A percentile compares a stretch with the other conserved stretches of the same genome.
phyloP scores from a whole-genome alignment of 495 filamentous ascomycete species.

The Tirmania nivea region DNA sequence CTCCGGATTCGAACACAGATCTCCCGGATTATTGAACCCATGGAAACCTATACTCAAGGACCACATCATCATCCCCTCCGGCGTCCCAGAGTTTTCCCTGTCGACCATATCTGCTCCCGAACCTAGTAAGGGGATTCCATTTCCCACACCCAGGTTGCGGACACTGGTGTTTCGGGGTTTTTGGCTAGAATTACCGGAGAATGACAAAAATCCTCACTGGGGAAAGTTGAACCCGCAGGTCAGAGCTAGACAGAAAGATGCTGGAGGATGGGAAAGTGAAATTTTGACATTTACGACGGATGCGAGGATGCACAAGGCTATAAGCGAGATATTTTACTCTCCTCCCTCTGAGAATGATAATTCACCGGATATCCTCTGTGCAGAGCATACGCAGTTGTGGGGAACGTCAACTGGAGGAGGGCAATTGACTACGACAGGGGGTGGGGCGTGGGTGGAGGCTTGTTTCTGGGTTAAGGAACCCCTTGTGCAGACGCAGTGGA shows the following conservation, averaged over 20 bases:
- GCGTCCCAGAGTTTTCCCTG: neutral
- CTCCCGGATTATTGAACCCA: too few relatives aligned
- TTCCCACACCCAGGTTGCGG: conserved; percentile 24
- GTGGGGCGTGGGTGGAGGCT: conserved; percentile 38
- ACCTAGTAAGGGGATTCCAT: neutral
- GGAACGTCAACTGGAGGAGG: neutral
- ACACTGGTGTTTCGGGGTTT: conserved; percentile 64
- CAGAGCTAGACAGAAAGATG: conserved; percentile 26
- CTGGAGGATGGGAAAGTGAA: too few relatives aligned
- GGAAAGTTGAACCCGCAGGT: conserved; percentile 45
- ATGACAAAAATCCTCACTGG: conserved; percentile 40
- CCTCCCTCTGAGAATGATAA: neutral
- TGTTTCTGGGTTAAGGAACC: conserved; percentile 50
- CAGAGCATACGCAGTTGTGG: neutral
- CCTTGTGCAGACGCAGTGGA: conserved; percentile 49
- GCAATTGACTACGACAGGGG: neutral
- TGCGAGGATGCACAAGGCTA: conserved; percentile 59
- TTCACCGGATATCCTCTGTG: neutral
- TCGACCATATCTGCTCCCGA: neutral
- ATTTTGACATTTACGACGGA: conserved; percentile 70
- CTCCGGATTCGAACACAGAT: too few relatives aligned
- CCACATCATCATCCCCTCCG: too few relatives aligned
- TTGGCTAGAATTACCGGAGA: conserved; percentile 45
- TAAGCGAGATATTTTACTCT: neutral
- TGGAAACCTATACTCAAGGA: too few relatives aligned